Base-by-base conservation (phyloP, 176 grass and related monocot genomes). In the Avena sativa region DNA sequence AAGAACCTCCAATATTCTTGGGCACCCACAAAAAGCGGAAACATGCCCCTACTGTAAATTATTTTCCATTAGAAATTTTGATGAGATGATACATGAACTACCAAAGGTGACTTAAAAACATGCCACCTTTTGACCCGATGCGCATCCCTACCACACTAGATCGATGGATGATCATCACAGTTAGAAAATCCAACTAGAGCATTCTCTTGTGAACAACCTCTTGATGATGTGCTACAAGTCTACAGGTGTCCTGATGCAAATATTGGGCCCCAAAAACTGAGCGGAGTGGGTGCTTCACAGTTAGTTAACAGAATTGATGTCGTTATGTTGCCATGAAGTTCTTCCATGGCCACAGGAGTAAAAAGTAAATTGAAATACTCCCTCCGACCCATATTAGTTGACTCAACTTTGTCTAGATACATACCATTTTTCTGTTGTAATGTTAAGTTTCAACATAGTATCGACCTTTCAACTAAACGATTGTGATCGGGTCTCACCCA, bases 1-100 rank as follows among this genome's bases (percentile, higher is more conserved):
- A 87, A 38, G 61, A 87, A 60, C 28, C 38, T 80, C 38, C 74
- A 75, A 87, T 80, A 91, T 87, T 88, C 26, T 80, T 69, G 58
- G 19, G 16, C 40, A 75, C 26, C 36, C 36, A 53, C 74, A 38
- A 66, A 79, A 80, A 75, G 52, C 11, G 1, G 59, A 80, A 87
- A 50, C 43, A 20, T 56, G 83, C 79, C 15, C 43, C 13, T 40
- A 66, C 47, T 65, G 60, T 38, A 75, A 10, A 74, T 51, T 68
- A 59, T 38, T 60, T 69, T 34, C 19, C 60, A 52, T 34, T 47
- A 14, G 20, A 69, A 88, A 91, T 81, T 81, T 61, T 53, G 12
- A 69, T 23, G 38, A 49, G 62, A 59, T 23, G 77, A 61, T 81
- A 12, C 69, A 81, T 0, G 52, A 68, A 76, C 86, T 77, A 88